Evolutionary conservation across 768 basidiomycete species (phyloP).

Genomic region (Favolaschia claudopus): DNA sequence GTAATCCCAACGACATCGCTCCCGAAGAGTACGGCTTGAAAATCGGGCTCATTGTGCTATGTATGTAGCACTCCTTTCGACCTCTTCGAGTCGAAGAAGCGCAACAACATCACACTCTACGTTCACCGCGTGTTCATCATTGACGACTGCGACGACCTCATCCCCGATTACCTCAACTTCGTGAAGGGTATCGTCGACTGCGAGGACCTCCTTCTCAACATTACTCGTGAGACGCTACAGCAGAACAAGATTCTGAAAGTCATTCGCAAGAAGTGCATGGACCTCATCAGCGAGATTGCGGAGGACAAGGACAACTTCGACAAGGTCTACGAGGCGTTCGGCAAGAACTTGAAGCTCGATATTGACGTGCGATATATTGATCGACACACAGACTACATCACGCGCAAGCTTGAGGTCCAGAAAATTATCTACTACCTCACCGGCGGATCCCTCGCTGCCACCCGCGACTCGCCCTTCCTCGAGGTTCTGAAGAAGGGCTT

Average conservation of each 20-base stretch:
- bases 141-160: constrained; percentile 99
- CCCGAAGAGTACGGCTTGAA: constrained; percentile 80
- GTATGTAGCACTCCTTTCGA: constrained; percentile 92
- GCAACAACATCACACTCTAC: constrained; percentile 99
- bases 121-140: constrained; percentile 99
- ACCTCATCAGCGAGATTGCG: constrained; percentile 93
- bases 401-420: constrained; percentile 98
- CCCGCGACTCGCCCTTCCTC: constrained; percentile 96
- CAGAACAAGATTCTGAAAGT: constrained; percentile 99
- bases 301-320: constrained; percentile 99
- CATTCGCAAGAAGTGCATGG: constrained; percentile 97
- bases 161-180: constrained; percentile 99
- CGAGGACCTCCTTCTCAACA: constrained; percentile 99
- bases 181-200: constrained; percentile 99
- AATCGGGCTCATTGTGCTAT: constrained; percentile 16
- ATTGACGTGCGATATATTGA: constrained; percentile 68
- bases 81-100: constrained; percentile 99
- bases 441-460: constrained; percentile 92
- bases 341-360: constrained; percentile 99
- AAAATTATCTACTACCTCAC: constrained; percentile 99
- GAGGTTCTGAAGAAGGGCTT: constrained; percentile 99
- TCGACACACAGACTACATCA: constrained; percentile 85
- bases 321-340: constrained; percentile 98
- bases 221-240: constrained; percentile 99
- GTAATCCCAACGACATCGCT: constrained; percentile 94